Conservation (phyloP, 2,329 filamentous ascomycete genomes). For the Hymenoscyphus salicellus region DNA sequence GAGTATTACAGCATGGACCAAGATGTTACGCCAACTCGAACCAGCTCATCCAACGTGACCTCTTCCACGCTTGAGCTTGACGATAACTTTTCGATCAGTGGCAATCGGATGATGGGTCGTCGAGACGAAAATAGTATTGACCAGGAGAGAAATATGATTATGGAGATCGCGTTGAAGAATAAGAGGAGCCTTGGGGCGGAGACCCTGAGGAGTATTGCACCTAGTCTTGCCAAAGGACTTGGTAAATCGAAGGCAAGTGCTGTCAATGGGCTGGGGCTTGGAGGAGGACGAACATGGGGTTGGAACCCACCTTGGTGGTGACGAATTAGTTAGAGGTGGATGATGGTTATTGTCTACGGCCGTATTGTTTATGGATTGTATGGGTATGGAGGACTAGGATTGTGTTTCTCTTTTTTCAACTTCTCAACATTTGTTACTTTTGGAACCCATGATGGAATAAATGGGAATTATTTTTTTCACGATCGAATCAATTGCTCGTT, state of each 20-base stretch:
- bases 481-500: background rate
- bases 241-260: slow-evolving; percentile 13
- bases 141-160: slow-evolving; percentile 22
- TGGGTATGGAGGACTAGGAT: background rate
- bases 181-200: slow-evolving; percentile 28
- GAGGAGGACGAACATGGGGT: slow-evolving; percentile 19
- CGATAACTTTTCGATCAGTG: slow-evolving; percentile 1
- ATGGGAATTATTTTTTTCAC: background rate
- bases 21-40: slow-evolving; percentile 12
- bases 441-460: background rate
- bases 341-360: background rate
- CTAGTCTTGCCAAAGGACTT: slow-evolving; percentile 20
- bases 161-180: slow-evolving; percentile 27
- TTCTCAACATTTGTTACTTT: background rate
- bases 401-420: background rate
- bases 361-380: background rate
- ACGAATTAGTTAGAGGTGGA: background rate
- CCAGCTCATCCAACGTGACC: slow-evolving; percentile 15
- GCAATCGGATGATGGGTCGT: background rate
- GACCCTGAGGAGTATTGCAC: slow-evolving; percentile 28
- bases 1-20: slow-evolving; percentile 25
- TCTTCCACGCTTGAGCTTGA: slow-evolving; percentile 11
- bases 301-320: slow-evolving; percentile 25
- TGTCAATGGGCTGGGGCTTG: slow-evolving; percentile 18
- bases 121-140: slow-evolving; percentile 12